Evolutionary conservation across 306 rosid genomes (phyloP), one percentile per base, ranked within the genome.

Genomic region (Trichosanthes truncata): DNA sequence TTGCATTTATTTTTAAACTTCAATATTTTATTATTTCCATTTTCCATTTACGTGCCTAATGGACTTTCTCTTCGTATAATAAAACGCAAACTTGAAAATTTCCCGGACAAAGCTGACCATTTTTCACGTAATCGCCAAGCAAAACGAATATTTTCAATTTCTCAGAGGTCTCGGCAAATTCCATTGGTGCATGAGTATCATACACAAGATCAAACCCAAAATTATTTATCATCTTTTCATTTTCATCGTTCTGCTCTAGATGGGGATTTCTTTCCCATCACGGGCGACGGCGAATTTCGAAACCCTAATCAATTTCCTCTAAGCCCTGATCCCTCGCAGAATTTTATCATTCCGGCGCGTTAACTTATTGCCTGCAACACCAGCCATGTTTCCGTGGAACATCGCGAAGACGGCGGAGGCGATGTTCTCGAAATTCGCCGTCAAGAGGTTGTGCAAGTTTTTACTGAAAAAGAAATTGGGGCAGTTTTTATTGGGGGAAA

Each of bases 391-490:
- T 76, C 78, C 89, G 25, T 95, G 98, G 97, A 92, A 91, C 86
- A 74, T 95, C 79, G 97, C 91, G 17, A 92, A 93, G 87, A 92
- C 98, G 82, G 97, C 97, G 71, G 98, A 95, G 90, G 96, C 89
- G 66, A 76, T 90, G 93, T 92, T 95, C 91, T 89, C 97, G 60
- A 88, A 93, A 67, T 92, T 93, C 93, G 97, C 98, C 49, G 80
- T 90, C 21, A 95, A 85, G 88, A 89, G 93, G 86, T 83, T 95
- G 26, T 95, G 90, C 83, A 89, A 92, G 81, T 95, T 95, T 87
- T 80, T 95, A 76, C 83, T 95, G 69, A 95, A 95, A 89, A 95
- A 95, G 93, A 95, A 95, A 85, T 80, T 95, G 79, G 97, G 98
- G 7, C 96, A 90, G 84, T 88, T 92, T 80, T 85, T 95, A 26